phyloP scores from a whole-genome alignment of 768 basidiomycete genomes.

The Cyclocybe aegerita region DNA sequence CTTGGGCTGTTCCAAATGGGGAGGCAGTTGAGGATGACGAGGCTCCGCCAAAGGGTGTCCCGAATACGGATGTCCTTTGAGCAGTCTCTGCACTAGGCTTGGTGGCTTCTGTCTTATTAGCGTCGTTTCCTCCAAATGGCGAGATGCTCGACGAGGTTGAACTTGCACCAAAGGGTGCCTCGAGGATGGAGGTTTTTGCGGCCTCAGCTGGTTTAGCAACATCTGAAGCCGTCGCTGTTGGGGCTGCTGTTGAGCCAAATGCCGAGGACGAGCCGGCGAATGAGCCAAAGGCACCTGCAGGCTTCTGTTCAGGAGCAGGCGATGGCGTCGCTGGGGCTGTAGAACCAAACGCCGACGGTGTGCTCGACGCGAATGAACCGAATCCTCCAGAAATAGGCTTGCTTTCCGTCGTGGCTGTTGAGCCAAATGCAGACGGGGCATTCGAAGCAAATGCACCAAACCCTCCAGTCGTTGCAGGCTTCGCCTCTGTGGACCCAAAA shows the following conservation, averaged over 20 bases:
- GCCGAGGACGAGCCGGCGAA: constrained; percentile 2
- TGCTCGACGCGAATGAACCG: constrained; percentile 26
- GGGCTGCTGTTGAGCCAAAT: constrained; percentile 13
- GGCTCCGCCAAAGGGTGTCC: constrained; percentile 8
- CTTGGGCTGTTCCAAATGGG: not conserved
- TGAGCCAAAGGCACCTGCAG: constrained; percentile 5
- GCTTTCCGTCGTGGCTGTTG: constrained; percentile 5
- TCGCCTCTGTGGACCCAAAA: not conserved
- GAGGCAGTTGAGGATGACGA: not conserved
- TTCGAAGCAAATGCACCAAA: constrained; percentile 20
- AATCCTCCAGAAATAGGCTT: constrained; percentile 21
- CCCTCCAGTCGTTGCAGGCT: constrained; percentile 9
- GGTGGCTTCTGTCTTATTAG: not conserved
- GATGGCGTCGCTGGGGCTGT: not conserved
- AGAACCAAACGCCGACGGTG: constrained; percentile 19
- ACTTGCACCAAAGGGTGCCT: not conserved
- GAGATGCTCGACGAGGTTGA: not conserved
- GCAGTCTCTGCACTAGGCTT: not conserved
- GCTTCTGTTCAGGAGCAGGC: not conserved
- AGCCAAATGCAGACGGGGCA: constrained; percentile 29
- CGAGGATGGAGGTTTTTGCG: constrained; percentile 1
- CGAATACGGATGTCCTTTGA: constrained; percentile 16
- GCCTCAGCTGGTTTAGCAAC: not conserved
- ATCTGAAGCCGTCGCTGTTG: constrained; percentile 6
- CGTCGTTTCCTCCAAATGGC: not conserved